phyloP scores from a whole-genome alignment of 2,329 filamentous ascomycete species.

The Microdochium nivale region DNA sequence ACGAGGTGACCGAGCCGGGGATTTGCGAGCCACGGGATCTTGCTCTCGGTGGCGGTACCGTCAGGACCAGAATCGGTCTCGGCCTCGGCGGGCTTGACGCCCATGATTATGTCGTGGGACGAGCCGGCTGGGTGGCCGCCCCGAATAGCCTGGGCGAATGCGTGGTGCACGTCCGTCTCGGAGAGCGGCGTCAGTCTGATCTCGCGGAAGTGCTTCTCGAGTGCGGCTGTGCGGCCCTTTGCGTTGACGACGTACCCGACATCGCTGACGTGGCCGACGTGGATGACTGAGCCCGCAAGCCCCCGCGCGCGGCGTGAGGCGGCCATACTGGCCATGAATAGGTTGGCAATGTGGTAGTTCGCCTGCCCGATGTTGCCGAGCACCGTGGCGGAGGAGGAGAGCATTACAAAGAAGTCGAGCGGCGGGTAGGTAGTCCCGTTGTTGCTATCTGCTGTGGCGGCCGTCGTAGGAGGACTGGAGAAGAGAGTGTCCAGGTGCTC shows the following conservation, averaged over 20 bases:
- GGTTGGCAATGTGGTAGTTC: slow-evolving; percentile 36
- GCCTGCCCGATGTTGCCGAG: slow-evolving; percentile 33
- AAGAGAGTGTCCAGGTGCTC: slow-evolving; percentile 29
- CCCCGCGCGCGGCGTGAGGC: slow-evolving; percentile 24
- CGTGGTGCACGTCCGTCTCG: slow-evolving; percentile 40
- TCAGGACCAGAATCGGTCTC: too few species aligned
- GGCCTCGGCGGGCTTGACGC: slow-evolving; percentile 16
- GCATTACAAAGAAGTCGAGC: slow-evolving; percentile 37
- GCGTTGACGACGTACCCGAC: slow-evolving; percentile 30
- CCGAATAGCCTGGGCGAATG: slow-evolving; percentile 40
- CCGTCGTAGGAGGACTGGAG: background rate
- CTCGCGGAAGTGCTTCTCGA: slow-evolving; percentile 23
- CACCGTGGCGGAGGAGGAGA: slow-evolving; percentile 32
- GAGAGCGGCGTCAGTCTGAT: slow-evolving; percentile 33
- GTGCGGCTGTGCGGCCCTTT: slow-evolving; percentile 23
- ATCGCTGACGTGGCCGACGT: slow-evolving; percentile 36
- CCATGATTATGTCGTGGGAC: slow-evolving; percentile 28
- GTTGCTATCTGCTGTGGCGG: too few species aligned
- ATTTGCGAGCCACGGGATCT: slow-evolving; percentile 32
- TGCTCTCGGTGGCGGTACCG: slow-evolving; percentile 12
- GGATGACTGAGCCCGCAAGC: slow-evolving; percentile 22
- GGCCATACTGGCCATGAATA: slow-evolving; percentile 36
- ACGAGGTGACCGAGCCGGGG: slow-evolving; percentile 31
- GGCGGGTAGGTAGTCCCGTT: slow-evolving; percentile 4
- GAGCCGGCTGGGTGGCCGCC: slow-evolving; percentile 11